Percentiles rank a stretch among this genome's conserved stretches.
Evolutionary conservation across 2,329 filamentous ascomycete genomes (phyloP).

Genomic region (Sporothrix sp.): DNA sequence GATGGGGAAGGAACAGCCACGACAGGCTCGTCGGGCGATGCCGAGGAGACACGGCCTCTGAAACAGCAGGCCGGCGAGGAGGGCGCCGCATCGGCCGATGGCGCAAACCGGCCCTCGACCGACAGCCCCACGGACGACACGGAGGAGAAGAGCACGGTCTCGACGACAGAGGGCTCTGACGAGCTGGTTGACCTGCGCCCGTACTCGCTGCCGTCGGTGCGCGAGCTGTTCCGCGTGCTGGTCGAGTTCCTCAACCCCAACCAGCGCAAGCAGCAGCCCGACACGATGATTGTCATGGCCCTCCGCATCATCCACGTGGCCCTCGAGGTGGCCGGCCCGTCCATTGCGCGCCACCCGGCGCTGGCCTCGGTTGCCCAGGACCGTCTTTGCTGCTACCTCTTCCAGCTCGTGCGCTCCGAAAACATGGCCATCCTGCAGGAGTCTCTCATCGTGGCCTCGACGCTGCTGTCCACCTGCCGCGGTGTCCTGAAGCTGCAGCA

Average conservation of each 20-base stretch:
- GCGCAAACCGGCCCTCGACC: constrained; percentile 7
- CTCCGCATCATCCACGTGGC: constrained; percentile 94
- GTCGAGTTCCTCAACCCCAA: constrained; percentile 91
- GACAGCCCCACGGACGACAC: constrained; percentile 13
- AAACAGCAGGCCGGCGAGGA: neutral
- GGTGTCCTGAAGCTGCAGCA: constrained; percentile 90
- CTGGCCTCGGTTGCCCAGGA: constrained; percentile 84
- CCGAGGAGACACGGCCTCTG: constrained; percentile 11
- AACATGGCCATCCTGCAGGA: constrained; percentile 93
- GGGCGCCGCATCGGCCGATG: neutral
- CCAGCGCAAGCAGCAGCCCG: constrained; percentile 84
- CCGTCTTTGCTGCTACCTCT: constrained; percentile 84
- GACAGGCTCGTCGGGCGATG: neutral
- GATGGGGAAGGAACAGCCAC: neutral
- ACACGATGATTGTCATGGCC: constrained; percentile 95
- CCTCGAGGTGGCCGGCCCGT: constrained; percentile 88
- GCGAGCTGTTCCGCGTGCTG: constrained; percentile 86
- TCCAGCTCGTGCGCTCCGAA: constrained; percentile 91
- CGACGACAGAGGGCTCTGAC: constrained; percentile 26
- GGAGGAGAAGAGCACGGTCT: constrained; percentile 16
- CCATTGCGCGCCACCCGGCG: constrained; percentile 84
- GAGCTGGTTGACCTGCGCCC: constrained; percentile 60
- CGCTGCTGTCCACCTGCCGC: constrained; percentile 80
- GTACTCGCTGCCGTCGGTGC: constrained; percentile 87
- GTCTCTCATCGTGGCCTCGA: constrained; percentile 83